These are phyloP conservation scores for Rhizopus sp. DNA, from an alignment of 371 early-diverging fungal genomes.

Conservation along the genomic window DNA sequence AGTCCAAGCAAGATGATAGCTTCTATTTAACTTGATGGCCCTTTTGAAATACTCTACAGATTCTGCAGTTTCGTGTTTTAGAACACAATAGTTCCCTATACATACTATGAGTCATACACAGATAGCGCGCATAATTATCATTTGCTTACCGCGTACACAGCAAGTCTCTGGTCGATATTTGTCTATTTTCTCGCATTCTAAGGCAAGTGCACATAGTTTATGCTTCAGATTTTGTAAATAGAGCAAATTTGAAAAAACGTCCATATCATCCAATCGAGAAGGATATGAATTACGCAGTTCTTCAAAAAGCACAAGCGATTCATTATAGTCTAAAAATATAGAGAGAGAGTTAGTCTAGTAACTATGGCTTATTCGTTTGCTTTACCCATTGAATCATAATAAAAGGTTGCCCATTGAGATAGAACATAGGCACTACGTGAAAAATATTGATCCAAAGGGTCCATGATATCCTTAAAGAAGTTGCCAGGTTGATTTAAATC, in stretches of 20 bases:
- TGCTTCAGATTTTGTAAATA: slow-evolving; percentile 75
- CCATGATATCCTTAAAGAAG: slow-evolving; percentile 28
- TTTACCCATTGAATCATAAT: slow-evolving; percentile 43
- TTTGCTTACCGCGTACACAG: slow-evolving; percentile 67
- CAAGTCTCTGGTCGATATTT: slow-evolving; percentile 90
- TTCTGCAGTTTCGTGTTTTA: slow-evolving; percentile 77
- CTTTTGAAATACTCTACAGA: slow-evolving; percentile 87
- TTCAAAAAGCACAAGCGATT: slow-evolving; percentile 72
- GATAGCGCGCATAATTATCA: too few relatives aligned
- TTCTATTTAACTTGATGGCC: slow-evolving; percentile 78
- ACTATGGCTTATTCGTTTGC: not conserved
- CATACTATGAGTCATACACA: not conserved
- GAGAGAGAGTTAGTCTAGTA: not conserved
- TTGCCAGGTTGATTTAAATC: slow-evolving; percentile 35
- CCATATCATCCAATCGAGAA: slow-evolving; percentile 81
- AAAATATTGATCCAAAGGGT: slow-evolving; percentile 33
- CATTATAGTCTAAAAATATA: slow-evolving; percentile 65
- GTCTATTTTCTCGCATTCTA: slow-evolving; percentile 73
- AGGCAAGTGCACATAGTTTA: slow-evolving; percentile 80
- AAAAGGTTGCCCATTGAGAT: slow-evolving; percentile 58
- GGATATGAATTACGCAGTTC: slow-evolving; percentile 68
- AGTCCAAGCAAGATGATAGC: slow-evolving; percentile 85
- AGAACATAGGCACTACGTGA: slow-evolving; percentile 65
- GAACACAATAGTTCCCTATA: slow-evolving; percentile 89
- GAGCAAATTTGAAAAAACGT: slow-evolving; percentile 89